Percentiles rank a stretch among this genome's conserved stretches.
phyloP scores from a whole-genome alignment of 495 filamentous ascomycete species.

The Penicillium riverlandense region DNA sequence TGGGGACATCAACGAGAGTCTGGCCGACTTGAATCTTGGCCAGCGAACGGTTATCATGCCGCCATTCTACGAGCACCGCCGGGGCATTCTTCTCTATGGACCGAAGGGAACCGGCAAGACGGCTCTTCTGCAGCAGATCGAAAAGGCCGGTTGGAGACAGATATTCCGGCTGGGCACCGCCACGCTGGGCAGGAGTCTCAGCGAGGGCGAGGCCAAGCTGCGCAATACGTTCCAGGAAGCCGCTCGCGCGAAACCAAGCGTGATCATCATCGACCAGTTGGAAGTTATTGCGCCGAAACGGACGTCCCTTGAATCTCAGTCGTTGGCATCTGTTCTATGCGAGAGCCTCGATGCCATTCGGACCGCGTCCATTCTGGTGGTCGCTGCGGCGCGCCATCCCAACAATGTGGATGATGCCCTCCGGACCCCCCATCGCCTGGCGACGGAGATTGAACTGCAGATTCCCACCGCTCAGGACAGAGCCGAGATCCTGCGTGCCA shows the following conservation, averaged over 20 bases:
- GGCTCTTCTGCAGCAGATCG: slow-evolving; percentile 59
- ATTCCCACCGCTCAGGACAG: slow-evolving; percentile 68
- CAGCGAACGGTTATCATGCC: slow-evolving; percentile 31
- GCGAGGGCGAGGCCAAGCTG: slow-evolving; percentile 45
- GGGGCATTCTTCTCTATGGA: slow-evolving; percentile 70
- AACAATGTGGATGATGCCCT: slow-evolving; percentile 70
- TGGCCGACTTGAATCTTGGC: slow-evolving; percentile 48
- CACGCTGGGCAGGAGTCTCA: slow-evolving; percentile 36
- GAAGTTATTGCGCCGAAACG: slow-evolving; percentile 65
- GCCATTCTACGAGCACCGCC: slow-evolving; percentile 32
- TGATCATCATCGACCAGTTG: slow-evolving; percentile 77
- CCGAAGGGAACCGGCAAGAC: slow-evolving; percentile 80
- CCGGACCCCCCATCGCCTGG: slow-evolving; percentile 58
- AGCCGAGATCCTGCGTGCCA: slow-evolving; percentile 59
- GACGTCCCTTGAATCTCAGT: slow-evolving; percentile 29
- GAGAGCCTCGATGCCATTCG: slow-evolving; percentile 37
- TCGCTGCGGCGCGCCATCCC: slow-evolving; percentile 65
- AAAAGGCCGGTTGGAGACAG: slow-evolving; percentile 59
- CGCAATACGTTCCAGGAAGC: slow-evolving; percentile 68
- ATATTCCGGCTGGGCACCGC: slow-evolving; percentile 54
- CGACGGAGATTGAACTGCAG: slow-evolving; percentile 69
- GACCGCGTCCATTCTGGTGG: slow-evolving; percentile 52
- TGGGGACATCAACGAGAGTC: slow-evolving; percentile 56
- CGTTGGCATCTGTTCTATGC: slow-evolving; percentile 32
- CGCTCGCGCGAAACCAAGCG: slow-evolving; percentile 61